These are phyloP conservation scores for Chrysosporium queenslandicum DNA, from an alignment of 2,329 filamentous ascomycete genomes.

Conservation along the genomic window DNA sequence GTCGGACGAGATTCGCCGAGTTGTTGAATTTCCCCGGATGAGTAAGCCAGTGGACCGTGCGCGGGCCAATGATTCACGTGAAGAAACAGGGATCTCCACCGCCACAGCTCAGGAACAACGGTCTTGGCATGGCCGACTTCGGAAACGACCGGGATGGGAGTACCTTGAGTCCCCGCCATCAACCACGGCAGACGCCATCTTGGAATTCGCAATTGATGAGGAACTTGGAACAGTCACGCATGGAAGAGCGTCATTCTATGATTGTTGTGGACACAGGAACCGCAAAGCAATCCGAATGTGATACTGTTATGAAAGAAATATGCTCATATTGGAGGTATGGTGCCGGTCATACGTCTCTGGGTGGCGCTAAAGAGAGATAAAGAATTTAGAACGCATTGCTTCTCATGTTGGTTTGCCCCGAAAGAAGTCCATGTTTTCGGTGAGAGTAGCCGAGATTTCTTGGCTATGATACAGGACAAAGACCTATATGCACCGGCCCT, in stretches of 20 bases:
- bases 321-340: too few relatives aligned
- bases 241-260: too few relatives aligned
- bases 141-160: not conserved
- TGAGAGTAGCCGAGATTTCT: too few relatives aligned
- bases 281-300: too few relatives aligned
- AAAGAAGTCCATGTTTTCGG: too few relatives aligned
- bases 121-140: constrained; percentile 1
- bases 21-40: constrained; percentile 1
- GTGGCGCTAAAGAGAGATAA: not conserved
- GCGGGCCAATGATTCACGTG: not conserved
- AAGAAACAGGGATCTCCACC: not conserved
- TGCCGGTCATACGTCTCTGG: not conserved
- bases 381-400: too few relatives aligned
- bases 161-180: not conserved
- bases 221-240: not conserved
- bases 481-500: too few relatives aligned
- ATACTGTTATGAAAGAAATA: not conserved
- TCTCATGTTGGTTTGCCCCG: not conserved
- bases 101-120: not conserved
- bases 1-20: not conserved
- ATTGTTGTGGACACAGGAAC: too few relatives aligned
- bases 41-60: constrained; percentile 4
- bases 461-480: not conserved
- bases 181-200: too few relatives aligned
- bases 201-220: too few relatives aligned